Base-by-base conservation (phyloP, 108 stramenopile genomes). In the Cyclostephanos invisitatus region DNA sequence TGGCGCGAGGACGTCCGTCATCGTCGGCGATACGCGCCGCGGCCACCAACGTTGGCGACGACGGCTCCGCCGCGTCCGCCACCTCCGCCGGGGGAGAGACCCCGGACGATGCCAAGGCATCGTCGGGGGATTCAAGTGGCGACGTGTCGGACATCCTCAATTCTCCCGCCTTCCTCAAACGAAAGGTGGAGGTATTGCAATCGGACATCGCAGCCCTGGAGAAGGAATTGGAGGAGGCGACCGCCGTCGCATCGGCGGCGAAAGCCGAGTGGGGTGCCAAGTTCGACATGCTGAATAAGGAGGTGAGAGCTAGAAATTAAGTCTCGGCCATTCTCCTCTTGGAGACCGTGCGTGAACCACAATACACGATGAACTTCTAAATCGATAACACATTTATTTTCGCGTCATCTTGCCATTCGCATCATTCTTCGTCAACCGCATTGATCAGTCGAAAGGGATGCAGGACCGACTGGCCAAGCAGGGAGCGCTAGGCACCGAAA, bases 211-310 rank as follows among this genome's bases (percentile, higher is more conserved):
- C 66, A 27, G 73, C 79, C 12, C 50, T 80, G 17, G 90, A 92
- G 24, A 72, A 73, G 60, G 81, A 85, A 32, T 76, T 91, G 18
- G 86, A 68, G 17, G 87, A 78, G 57, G 83, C 88, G 24, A 82
- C 83, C 62, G 85, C 78, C 27, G 79, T 71, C 20, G 50, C 83
- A 36, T 76, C 82, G 58, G 83, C 56, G 48, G 89, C 82, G 20
- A 91, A 92, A 67, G 89, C 65, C 14, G 94, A 95, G 82, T 95
- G 94, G 94, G 89, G 86, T 47, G 73, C 79, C 44, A 85, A 93
- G 66, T 64, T 93, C 53, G 88, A 86, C 21, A 62, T 67, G 15
- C 55, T 93, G 53, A 63, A 76, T 51, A 67, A 47, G 61, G 92
- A 93, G 86, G 89, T 89, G 59, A 73, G 86, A 72, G 24, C 14